These are phyloP conservation scores for Fraxinus quadrangulata DNA, from an alignment of 257 asterid species.

Conservation along the genomic window DNA sequence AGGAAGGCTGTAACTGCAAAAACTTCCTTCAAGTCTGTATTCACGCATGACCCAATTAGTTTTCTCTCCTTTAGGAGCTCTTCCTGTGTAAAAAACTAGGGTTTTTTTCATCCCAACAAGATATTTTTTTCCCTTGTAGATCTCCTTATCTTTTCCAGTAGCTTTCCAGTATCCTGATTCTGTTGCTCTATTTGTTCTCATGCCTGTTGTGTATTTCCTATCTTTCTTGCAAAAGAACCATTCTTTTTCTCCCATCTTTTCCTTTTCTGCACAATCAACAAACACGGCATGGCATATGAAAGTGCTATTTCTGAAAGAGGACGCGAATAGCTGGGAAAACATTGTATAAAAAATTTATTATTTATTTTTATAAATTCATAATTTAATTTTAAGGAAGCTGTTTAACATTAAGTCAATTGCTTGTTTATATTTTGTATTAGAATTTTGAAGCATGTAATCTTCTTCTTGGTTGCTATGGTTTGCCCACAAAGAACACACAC, in stretches of 20 bases:
- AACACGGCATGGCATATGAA: neutral
- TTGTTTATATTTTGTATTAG: no score
- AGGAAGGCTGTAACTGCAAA: slow-evolving; percentile 53
- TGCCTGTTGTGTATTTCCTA: slow-evolving; percentile 83
- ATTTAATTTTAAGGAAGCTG: no score
- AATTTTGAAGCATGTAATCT: no score
- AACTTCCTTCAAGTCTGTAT: slow-evolving; percentile 62
- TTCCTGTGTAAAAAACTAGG: slow-evolving; percentile 84
- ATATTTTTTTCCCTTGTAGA: slow-evolving; percentile 39
- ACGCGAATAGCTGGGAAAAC: no score
- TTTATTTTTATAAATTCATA: no score
- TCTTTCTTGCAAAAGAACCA: slow-evolving; percentile 79
- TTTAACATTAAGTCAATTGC: no score
- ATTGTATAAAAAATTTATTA: no score
- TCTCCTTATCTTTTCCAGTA: slow-evolving; percentile 85
- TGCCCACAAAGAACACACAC: no score
- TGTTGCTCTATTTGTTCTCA: slow-evolving; percentile 83
- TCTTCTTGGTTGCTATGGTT: no score
- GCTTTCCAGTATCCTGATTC: slow-evolving; percentile 88
- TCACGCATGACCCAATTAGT: slow-evolving; percentile 90
- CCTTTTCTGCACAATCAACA: slow-evolving; percentile 47
- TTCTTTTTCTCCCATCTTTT: slow-evolving; percentile 74
- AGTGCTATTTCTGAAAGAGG: no score
- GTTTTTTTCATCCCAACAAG: slow-evolving; percentile 91
- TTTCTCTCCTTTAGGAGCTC: slow-evolving; percentile 88